Conservation (phyloP, 345 rosid genomes). For the Anacardium occidentale region DNA sequence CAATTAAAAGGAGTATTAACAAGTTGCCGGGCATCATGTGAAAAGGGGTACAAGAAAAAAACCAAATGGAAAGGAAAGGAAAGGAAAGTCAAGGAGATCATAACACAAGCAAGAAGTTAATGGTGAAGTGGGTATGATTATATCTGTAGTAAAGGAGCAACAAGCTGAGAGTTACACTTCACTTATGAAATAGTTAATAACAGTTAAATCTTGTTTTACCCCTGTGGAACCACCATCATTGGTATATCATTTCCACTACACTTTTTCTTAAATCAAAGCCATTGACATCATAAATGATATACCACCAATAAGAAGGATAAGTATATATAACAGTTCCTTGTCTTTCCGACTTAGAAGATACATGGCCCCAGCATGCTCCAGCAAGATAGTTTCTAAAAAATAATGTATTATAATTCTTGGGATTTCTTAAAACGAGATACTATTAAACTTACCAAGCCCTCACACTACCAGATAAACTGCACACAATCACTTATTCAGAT, state of each 20-base stretch:
- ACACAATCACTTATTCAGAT: background rate
- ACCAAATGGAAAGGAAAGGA: background rate
- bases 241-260: background rate
- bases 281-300: background rate
- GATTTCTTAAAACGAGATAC: background rate
- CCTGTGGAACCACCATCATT: background rate
- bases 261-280: background rate
- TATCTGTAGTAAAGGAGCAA: background rate
- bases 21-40: constrained; percentile 3
- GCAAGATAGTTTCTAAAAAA: background rate
- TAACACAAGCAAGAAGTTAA: constrained; percentile 5
- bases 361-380: background rate
- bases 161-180: background rate
- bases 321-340: background rate
- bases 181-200: background rate
- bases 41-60: background rate
- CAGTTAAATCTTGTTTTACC: background rate
- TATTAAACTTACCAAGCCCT: background rate
- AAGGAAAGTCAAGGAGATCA: background rate
- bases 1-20: constrained; percentile 15
- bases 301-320: background rate
- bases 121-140: background rate
- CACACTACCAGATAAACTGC: background rate
- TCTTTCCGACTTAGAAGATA: background rate
- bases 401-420: background rate